A percentile compares a stretch with the other conserved stretches of the same genome.
These are phyloP conservation scores for Aspergillus unguis DNA, from an alignment of 2,329 filamentous ascomycete species.

Conservation along the genomic window DNA sequence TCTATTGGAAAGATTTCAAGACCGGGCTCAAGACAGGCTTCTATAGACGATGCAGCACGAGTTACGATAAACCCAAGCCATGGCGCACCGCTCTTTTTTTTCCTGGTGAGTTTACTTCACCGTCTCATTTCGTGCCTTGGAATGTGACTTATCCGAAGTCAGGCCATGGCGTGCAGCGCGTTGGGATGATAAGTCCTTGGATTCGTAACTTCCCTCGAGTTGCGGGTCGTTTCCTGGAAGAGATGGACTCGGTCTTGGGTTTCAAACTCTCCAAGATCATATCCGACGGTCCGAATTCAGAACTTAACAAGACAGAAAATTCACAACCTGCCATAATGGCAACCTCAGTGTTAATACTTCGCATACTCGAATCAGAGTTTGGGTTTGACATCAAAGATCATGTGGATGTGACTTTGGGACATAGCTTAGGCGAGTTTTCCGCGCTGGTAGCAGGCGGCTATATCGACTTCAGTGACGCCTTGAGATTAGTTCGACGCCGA, in stretches of 20 bases:
- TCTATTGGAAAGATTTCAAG: conserved; percentile 1
- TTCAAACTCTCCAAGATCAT: conserved; percentile 75
- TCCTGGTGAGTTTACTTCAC: conserved; percentile 35
- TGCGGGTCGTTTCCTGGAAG: conserved; percentile 71
- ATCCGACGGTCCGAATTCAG: conserved; percentile 70
- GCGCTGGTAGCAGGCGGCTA: conserved; percentile 83
- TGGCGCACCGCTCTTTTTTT: conserved; percentile 49
- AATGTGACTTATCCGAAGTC: conserved; percentile 17
- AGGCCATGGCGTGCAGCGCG: conserved; percentile 87
- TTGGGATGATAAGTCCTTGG: conserved; percentile 85
- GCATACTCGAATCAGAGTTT: conserved; percentile 81
- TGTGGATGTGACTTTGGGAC: conserved; percentile 80
- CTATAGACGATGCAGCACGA: conserved; percentile 6
- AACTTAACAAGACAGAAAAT: conserved; percentile 77
- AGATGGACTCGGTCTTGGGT: conserved; percentile 76
- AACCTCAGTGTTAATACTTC: conserved; percentile 83
- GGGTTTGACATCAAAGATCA: conserved; percentile 67
- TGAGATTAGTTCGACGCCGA: conserved; percentile 71
- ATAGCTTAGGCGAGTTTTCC: conserved; percentile 90
- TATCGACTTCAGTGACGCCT: conserved; percentile 70
- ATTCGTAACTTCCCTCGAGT: conserved; percentile 79
- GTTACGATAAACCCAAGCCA: conserved; percentile 8
- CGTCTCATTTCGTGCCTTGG: background rate
- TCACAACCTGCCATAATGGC: conserved; percentile 97
- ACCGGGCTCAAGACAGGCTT: background rate